A percentile compares a stretch with the other conserved stretches of the same genome.
phyloP scores from a whole-genome alignment of 805 yeast species.

The Starmera amethionina region DNA sequence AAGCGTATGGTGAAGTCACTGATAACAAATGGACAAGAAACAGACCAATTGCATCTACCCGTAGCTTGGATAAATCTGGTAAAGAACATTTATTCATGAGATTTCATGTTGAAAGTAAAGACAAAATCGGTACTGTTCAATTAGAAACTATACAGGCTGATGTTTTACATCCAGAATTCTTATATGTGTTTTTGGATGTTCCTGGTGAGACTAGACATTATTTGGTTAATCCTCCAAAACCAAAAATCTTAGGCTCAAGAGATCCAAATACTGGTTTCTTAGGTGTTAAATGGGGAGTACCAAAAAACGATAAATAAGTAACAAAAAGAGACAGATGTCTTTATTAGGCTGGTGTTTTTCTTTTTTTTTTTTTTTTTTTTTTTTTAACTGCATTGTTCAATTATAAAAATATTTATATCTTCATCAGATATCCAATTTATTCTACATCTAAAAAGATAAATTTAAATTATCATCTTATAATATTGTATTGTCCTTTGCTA shows the following conservation, averaged over 20 bases:
- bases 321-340: too few relatives aligned
- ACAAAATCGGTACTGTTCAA: constrained; percentile 58
- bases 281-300: constrained; percentile 77
- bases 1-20: constrained; percentile 72
- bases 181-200: constrained; percentile 67
- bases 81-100: constrained; percentile 75
- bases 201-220: constrained; percentile 62
- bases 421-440: too few relatives aligned
- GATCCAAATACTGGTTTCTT: constrained; percentile 48
- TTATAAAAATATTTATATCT: too few relatives aligned
- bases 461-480: too few relatives aligned
- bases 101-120: constrained; percentile 72
- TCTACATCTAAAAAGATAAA: too few relatives aligned
- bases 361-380: too few relatives aligned
- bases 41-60: constrained; percentile 67
- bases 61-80: constrained; percentile 64
- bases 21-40: constrained; percentile 79
- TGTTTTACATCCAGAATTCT: constrained; percentile 56
- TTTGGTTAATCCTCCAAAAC: constrained; percentile 53
- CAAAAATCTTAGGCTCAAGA: constrained; percentile 27
- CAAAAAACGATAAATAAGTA: constrained; percentile 38
- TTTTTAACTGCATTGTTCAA: too few relatives aligned
- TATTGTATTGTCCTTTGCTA: too few relatives aligned
- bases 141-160: constrained; percentile 69
- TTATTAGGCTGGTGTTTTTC: too few relatives aligned